Evolutionary conservation across 345 rosid species (phyloP).

Genomic region (Odontarrhena argentea): DNA sequence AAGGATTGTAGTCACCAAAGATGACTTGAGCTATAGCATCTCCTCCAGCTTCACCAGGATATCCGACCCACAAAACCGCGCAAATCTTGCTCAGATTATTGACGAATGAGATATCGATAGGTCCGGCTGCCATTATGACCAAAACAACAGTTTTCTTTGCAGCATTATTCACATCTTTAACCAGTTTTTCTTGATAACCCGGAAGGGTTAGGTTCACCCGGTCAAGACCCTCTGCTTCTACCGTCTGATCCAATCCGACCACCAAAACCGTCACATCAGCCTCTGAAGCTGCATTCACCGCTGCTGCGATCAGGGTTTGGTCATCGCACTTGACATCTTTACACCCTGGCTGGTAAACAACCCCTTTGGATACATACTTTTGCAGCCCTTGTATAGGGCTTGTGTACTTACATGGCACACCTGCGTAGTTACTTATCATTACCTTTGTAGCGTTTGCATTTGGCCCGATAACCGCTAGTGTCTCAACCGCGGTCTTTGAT

Average conservation of each 20-base stretch:
- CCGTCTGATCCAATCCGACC: conserved; percentile 48
- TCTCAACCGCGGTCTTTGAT: conserved; percentile 7
- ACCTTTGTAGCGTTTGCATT: conserved; percentile 54
- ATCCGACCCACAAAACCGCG: conserved; percentile 66
- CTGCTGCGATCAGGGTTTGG: conserved; percentile 42
- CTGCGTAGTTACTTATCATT: conserved; percentile 70
- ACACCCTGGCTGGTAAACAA: conserved; percentile 50
- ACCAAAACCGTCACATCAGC: conserved; percentile 58
- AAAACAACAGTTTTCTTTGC: conserved; percentile 61
- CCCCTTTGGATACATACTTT: conserved; percentile 24
- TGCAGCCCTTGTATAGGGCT: conserved; percentile 56
- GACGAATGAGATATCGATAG: conserved; percentile 57
- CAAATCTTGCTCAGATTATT: conserved; percentile 40
- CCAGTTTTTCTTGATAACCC: conserved; percentile 53
- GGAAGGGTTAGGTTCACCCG: conserved; percentile 56
- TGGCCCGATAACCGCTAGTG: conserved; percentile 57
- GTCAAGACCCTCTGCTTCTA: conserved; percentile 63
- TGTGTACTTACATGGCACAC: conserved; percentile 51
- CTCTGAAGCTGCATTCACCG: conserved; percentile 39
- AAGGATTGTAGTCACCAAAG: conserved; percentile 65
- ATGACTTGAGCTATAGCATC: conserved; percentile 66
- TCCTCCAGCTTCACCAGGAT: conserved; percentile 78
- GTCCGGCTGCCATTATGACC: conserved; percentile 65
- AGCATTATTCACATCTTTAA: conserved; percentile 47
- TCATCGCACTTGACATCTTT: conserved; percentile 48